These are phyloP conservation scores for Trichoderma atroviride DNA, from an alignment of 2,329 filamentous ascomycete species.

Conservation along the genomic window DNA sequence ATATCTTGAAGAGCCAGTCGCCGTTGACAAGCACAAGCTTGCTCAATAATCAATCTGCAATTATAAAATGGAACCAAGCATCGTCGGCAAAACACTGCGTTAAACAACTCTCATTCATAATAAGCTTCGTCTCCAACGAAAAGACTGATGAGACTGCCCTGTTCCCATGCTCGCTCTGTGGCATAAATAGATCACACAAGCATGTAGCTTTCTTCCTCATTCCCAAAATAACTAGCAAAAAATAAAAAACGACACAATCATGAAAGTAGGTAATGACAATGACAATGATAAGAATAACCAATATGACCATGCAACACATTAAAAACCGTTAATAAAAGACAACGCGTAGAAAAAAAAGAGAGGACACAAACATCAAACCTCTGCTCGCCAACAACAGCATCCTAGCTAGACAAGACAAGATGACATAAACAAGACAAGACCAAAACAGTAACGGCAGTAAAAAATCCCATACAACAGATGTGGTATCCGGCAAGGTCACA, in stretches of 20 bases:
- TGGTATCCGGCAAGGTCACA: slow-evolving; percentile 36
- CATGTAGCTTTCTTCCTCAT: background rate
- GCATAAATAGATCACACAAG: background rate
- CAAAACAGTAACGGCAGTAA: background rate
- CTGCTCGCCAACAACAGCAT: background rate
- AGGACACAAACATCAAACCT: background rate
- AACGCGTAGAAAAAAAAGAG: background rate
- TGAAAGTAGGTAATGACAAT: background rate
- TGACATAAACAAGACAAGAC: background rate
- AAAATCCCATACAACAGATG: slow-evolving; percentile 29
- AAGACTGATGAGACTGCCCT: background rate
- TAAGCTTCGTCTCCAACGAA: background rate
- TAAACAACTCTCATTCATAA: background rate
- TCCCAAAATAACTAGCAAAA: background rate
- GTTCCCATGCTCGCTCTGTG: background rate
- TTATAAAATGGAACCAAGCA: background rate
- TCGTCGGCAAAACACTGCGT: background rate
- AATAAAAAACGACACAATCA: background rate
- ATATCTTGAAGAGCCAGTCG: too few species aligned
- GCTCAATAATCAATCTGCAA: too few species aligned
- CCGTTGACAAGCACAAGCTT: too few species aligned
- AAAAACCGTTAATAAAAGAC: background rate
- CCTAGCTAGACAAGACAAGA: background rate
- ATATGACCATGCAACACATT: background rate
- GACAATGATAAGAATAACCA: background rate